Conservation (phyloP, 441 rosid species). For the Metrosideros polymorpha region DNA sequence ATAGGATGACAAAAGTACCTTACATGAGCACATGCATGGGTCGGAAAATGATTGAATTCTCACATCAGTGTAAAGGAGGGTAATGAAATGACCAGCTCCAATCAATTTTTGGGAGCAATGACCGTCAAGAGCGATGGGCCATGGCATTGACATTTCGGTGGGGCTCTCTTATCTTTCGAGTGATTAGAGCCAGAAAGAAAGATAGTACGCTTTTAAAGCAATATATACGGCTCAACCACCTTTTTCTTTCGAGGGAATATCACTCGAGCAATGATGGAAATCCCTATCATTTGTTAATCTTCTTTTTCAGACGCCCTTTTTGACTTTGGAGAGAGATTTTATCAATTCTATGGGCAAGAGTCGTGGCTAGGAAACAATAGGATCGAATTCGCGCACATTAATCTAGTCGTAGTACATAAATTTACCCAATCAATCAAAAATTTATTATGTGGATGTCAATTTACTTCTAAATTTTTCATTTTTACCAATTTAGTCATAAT, state of each 20-base stretch:
- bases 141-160: neutral
- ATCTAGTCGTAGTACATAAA: neutral
- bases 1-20: neutral
- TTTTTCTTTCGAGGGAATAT: neutral
- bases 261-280: neutral
- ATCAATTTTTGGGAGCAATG: neutral
- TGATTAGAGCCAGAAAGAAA: neutral
- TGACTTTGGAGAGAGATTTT: neutral
- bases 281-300: neutral
- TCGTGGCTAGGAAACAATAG: neutral
- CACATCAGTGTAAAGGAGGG: neutral
- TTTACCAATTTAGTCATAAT: neutral
- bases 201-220: neutral
- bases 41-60: neutral
- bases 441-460: accelerated
- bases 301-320: neutral
- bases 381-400: neutral
- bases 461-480: accelerated
- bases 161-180: neutral
- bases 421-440: accelerated
- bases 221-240: neutral
- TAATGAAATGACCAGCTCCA: neutral
- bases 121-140: neutral
- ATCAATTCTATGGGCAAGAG: neutral
- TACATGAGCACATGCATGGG: neutral